A percentile compares a stretch with the other conserved stretches of the same genome.
phyloP scores from a whole-genome alignment of 2,329 filamentous ascomycete genomes.

The Orbilia javanica region DNA sequence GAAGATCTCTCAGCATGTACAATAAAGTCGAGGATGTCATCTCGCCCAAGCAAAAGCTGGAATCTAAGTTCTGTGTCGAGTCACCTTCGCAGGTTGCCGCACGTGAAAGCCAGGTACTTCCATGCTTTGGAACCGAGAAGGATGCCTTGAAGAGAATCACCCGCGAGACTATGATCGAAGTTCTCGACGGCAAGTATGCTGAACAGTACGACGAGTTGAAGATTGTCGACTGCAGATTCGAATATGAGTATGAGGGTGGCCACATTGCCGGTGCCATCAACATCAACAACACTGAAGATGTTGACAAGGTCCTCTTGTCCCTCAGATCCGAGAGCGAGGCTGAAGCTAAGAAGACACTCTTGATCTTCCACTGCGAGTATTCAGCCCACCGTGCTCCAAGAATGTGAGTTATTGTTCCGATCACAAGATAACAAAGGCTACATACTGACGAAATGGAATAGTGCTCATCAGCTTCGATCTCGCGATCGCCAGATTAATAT shows the following conservation, averaged over 20 bases:
- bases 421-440: background rate
- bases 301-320: slow-evolving; percentile 79
- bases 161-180: slow-evolving; percentile 82
- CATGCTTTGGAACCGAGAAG: slow-evolving; percentile 84
- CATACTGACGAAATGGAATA: slow-evolving; percentile 61
- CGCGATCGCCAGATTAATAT: slow-evolving; percentile 88
- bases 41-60: slow-evolving; percentile 78
- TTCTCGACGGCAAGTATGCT: slow-evolving; percentile 86
- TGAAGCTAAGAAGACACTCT: slow-evolving; percentile 78
- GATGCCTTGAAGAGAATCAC: slow-evolving; percentile 91
- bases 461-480: slow-evolving; percentile 88
- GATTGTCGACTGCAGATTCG: slow-evolving; percentile 95
- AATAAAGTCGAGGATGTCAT: slow-evolving; percentile 90
- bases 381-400: slow-evolving; percentile 95
- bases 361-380: slow-evolving; percentile 98
- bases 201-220: slow-evolving; percentile 82
- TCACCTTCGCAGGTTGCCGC: slow-evolving; percentile 67
- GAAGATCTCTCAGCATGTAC: slow-evolving; percentile 97
- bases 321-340: slow-evolving; percentile 66
- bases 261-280: slow-evolving; percentile 95
- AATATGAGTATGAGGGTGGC: slow-evolving; percentile 97
- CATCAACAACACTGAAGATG: slow-evolving; percentile 93
- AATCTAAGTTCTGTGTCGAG: slow-evolving; percentile 63
- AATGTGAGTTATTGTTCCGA: slow-evolving; percentile 71
- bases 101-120: slow-evolving; percentile 74